Evolutionary conservation across 768 basidiomycete species (phyloP).

Genomic region (Hericium erinaceus): DNA sequence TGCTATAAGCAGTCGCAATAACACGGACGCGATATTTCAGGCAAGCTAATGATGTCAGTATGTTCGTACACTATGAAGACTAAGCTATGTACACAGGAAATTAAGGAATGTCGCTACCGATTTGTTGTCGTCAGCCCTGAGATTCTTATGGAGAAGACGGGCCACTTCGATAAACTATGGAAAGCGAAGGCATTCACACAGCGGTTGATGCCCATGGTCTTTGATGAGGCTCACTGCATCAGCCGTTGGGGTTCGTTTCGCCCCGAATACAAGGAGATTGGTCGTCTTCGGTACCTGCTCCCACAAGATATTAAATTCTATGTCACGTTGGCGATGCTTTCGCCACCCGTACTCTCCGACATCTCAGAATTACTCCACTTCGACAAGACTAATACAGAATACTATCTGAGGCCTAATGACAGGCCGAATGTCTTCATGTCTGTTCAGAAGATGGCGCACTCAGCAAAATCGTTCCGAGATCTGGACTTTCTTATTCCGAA

Average conservation of each 20-base stretch:
- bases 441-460: conserved; percentile 16
- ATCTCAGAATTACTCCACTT: conserved; percentile 17
- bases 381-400: conserved; percentile 2
- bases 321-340: conserved; percentile 27
- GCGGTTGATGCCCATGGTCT: conserved; percentile 20
- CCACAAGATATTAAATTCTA: conserved; percentile 21
- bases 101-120: conserved; percentile 16
- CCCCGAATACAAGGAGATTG: conserved; percentile 23
- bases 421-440: conserved; percentile 23
- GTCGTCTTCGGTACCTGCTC: conserved; percentile 21
- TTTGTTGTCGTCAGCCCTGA: conserved; percentile 24
- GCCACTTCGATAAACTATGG: conserved; percentile 17
- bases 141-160: conserved; percentile 14
- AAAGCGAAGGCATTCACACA: conserved; percentile 16
- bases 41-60: not conserved
- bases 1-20: not conserved
- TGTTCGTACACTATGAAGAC: not conserved
- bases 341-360: conserved; percentile 16
- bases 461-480: conserved; percentile 11
- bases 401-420: conserved; percentile 21
- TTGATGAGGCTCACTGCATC: conserved; percentile 34
- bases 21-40: not conserved
- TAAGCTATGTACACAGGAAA: conserved; percentile 13
- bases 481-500: conserved; percentile 13
- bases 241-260: conserved; percentile 31